Conservation (phyloP, 2,329 filamentous ascomycete species). For the Escovopsis weberi region DNA sequence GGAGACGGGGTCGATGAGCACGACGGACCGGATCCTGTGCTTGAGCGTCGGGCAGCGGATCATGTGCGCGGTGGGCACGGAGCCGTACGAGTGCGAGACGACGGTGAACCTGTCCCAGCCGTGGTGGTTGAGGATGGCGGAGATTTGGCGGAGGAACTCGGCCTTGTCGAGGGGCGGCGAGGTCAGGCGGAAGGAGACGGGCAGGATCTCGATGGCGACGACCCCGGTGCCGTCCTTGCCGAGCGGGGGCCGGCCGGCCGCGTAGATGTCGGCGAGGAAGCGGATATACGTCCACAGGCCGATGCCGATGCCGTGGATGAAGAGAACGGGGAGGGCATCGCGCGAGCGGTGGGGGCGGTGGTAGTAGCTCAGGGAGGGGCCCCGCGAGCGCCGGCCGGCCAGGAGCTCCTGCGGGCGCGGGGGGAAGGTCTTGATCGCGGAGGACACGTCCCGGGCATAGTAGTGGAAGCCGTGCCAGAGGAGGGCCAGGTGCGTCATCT, state of each 20-base stretch:
- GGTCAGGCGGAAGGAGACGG: slow-evolving; percentile 49
- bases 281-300: slow-evolving; percentile 48
- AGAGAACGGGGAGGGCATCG: slow-evolving; percentile 42
- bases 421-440: slow-evolving; percentile 35
- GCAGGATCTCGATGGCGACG: slow-evolving; percentile 50
- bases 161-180: slow-evolving; percentile 32
- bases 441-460: slow-evolving; percentile 22
- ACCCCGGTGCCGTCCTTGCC: slow-evolving; percentile 37
- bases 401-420: slow-evolving; percentile 37
- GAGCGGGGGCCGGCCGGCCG: slow-evolving; percentile 15
- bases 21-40: slow-evolving; percentile 32
- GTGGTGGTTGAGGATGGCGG: slow-evolving; percentile 41
- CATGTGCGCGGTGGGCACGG: slow-evolving; percentile 46
- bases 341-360: slow-evolving; percentile 41
- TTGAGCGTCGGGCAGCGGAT: slow-evolving; percentile 33
- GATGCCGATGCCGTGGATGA: slow-evolving; percentile 58
- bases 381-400: slow-evolving; percentile 31
- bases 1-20: slow-evolving; percentile 47
- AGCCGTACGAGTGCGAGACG: slow-evolving; percentile 50
- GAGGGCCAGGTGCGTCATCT: slow-evolving; percentile 31
- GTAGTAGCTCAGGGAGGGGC: slow-evolving; percentile 46
- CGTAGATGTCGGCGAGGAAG: slow-evolving; percentile 37
- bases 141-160: slow-evolving; percentile 42
- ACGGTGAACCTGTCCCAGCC: slow-evolving; percentile 44
- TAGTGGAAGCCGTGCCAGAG: slow-evolving; percentile 35